A percentile compares a stretch with the other conserved stretches of the same genome.
phyloP scores from a whole-genome alignment of 768 basidiomycete species.

The Leccinum variicolor region DNA sequence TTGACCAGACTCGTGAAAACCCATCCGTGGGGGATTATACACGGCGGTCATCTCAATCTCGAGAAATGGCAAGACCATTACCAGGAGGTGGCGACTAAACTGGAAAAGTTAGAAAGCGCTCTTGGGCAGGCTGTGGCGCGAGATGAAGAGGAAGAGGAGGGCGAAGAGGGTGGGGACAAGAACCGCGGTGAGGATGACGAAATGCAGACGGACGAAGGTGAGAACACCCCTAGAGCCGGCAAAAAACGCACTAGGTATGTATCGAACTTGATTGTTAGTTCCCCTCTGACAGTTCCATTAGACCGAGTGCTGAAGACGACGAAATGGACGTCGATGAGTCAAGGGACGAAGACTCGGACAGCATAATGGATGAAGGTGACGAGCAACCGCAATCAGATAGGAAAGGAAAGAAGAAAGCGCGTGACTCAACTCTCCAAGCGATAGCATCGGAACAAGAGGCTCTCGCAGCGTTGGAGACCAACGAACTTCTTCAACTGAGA shows the following conservation, averaged over 20 bases:
- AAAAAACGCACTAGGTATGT: constrained; percentile 32
- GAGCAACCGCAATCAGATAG: constrained; percentile 34
- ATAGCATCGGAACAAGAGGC: constrained; percentile 70
- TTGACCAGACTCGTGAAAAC: constrained; percentile 74
- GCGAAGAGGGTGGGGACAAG: constrained; percentile 36
- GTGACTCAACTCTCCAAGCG: constrained; percentile 57
- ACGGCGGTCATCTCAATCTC: constrained; percentile 77
- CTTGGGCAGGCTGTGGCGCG: constrained; percentile 61
- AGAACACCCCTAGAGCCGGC: constrained; percentile 26
- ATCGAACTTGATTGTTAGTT: not conserved
- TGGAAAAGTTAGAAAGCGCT: constrained; percentile 65
- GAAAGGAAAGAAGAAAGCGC: constrained; percentile 47
- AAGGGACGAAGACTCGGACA: constrained; percentile 32
- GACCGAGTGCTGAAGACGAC: constrained; percentile 31
- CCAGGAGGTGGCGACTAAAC: constrained; percentile 52
- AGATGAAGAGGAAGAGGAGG: constrained; percentile 32
- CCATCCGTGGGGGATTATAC: constrained; percentile 83
- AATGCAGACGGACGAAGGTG: constrained; percentile 24
- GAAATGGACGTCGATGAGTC: constrained; percentile 59
- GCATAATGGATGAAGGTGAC: constrained; percentile 39
- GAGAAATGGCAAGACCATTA: constrained; percentile 76
- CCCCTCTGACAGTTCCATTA: constrained; percentile 11
- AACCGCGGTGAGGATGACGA: constrained; percentile 34
- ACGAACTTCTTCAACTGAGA: constrained; percentile 61
- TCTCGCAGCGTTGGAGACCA: constrained; percentile 62